Conservation (phyloP, 2,329 filamentous ascomycete species). For the Diaporthe sp. region DNA sequence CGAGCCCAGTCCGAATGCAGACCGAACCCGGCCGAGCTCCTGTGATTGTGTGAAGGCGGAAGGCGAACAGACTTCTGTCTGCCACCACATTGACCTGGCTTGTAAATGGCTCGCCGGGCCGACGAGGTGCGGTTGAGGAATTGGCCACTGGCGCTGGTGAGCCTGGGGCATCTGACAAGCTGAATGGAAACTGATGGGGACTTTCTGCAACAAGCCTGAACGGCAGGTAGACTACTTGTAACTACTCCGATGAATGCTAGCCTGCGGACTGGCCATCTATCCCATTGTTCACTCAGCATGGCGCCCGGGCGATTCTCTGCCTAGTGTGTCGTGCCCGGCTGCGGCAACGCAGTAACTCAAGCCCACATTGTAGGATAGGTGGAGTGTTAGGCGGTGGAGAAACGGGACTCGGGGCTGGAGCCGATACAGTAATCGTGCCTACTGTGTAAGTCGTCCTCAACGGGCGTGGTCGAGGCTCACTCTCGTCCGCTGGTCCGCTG, state of each 20-base stretch:
- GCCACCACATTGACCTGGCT: neutral
- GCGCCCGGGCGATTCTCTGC: constrained; percentile 23
- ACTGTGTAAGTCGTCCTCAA: constrained; percentile 18
- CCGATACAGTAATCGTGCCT: neutral
- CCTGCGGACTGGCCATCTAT: neutral
- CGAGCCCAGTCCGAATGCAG: neutral
- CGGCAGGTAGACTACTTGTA: neutral
- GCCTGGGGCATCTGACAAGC: neutral
- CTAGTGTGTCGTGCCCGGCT: neutral
- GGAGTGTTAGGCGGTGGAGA: constrained; percentile 24
- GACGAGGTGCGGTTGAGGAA: constrained; percentile 32
- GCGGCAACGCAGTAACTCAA: constrained; percentile 20
- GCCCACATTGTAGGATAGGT: neutral
- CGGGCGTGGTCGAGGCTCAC: constrained; percentile 37
- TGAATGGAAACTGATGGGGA: constrained; percentile 7
- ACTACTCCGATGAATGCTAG: neutral
- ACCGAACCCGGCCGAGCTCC: neutral
- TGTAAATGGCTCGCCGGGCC: constrained; percentile 6
- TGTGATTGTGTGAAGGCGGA: neutral
- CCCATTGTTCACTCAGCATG: neutral
- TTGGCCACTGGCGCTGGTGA: constrained; percentile 35
- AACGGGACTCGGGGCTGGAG: neutral
- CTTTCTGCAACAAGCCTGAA: neutral
- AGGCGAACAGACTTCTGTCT: neutral
- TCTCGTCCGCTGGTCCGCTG: constrained; percentile 35